Evolutionary conservation across 2,329 filamentous ascomycete genomes (phyloP).

Genomic region (Elsinoe batatas): DNA sequence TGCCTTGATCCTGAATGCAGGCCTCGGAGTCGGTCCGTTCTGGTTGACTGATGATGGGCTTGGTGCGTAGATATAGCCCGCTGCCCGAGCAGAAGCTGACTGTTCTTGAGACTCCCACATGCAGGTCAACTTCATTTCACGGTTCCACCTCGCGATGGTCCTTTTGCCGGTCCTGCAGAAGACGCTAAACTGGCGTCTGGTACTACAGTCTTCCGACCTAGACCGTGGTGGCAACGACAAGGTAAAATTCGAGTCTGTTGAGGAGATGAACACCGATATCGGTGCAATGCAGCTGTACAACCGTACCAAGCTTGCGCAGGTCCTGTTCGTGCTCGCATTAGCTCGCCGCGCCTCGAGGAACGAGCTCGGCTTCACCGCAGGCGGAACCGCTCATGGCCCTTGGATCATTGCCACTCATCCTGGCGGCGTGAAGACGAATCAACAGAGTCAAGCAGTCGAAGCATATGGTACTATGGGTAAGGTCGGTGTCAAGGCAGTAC

Average conservation of each 20-base stretch:
- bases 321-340: slow-evolving; percentile 38
- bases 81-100: not conserved
- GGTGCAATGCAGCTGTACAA: slow-evolving; percentile 40
- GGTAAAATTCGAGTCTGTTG: slow-evolving; percentile 34
- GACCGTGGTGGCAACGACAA: slow-evolving; percentile 32
- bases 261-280: slow-evolving; percentile 42
- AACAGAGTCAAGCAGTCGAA: slow-evolving; percentile 40
- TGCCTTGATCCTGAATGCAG: slow-evolving; percentile 41
- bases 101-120: slow-evolving; percentile 36
- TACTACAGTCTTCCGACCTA: slow-evolving; percentile 42
- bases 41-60: slow-evolving; percentile 42
- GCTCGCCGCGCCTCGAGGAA: slow-evolving; percentile 30
- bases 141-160: slow-evolving; percentile 39
- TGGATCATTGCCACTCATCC: slow-evolving; percentile 44
- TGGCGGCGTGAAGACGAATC: slow-evolving; percentile 39
- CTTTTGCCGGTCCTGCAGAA: slow-evolving; percentile 37
- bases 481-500: slow-evolving; percentile 33
- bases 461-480: slow-evolving; percentile 41
- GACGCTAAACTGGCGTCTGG: slow-evolving; percentile 38
- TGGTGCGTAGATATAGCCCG: not conserved
- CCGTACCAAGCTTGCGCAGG: slow-evolving; percentile 41
- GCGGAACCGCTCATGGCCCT: slow-evolving; percentile 21
- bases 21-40: slow-evolving; percentile 41
- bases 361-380: slow-evolving; percentile 26
- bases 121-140: slow-evolving; percentile 42